Evolutionary conservation across 176 grass and related monocot genomes (phyloP), one percentile per base, ranked within the genome.

Genomic region (Lolium rigidum): DNA sequence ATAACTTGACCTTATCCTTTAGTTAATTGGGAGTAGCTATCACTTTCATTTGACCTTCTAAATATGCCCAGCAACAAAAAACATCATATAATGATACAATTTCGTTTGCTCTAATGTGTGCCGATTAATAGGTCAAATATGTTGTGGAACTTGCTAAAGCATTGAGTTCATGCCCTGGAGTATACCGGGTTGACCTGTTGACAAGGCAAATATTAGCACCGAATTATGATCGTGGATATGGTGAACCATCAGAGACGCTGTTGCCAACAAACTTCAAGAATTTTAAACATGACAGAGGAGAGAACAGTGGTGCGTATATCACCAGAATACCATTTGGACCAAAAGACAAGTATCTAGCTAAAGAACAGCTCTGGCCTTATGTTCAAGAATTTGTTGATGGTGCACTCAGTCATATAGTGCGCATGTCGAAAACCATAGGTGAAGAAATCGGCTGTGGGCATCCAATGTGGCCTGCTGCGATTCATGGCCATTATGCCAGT

Each of bases 341-440:
- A 2, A 95, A 78, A 89, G 88, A 95, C 80, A 93, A 86, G 74
- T 90, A 93, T 87, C 82, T 95, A 70, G 77, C 94, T 76, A 95
- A 95, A 87, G 94, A 95, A 89, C 85, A 89, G 60, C 84, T 95
- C 17, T 95, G 94, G 94, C 94, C 94, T 66, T 90, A 91, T 57
- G 87, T 93, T 87, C 91, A 95, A 91, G 94, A 95, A 85, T 95
- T 95, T 91, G 94, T 95, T 85, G 94, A 95, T 85, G 91, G 94
- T 60, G 91, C 94, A 58, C 89, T 95, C 15, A 72, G 54, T 75
- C 88, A 95, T 88, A 87, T 91, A 79, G 76, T 95, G 91, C 81
- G 79, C 46, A 95, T 93, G 86, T 95, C 94, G 21, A 95, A 89
- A 80, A 81, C 21, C 49, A 83, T 95, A 59, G 94, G 91, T 5